Base-by-base conservation (phyloP, 108 stramenopile genomes). In the Skeletonema marinoi region DNA sequence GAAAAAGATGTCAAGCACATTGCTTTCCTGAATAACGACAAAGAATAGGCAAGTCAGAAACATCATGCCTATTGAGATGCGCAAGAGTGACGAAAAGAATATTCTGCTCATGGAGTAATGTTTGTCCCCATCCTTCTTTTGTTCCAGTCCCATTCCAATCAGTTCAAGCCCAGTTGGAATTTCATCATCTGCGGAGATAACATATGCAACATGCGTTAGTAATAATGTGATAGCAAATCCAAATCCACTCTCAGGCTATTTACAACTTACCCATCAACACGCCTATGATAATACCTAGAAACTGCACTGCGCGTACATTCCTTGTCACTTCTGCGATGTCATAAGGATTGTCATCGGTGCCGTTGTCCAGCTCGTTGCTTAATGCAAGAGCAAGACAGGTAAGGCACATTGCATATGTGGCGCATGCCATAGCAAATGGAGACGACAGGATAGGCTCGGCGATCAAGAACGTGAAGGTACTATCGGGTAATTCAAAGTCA, bases 401-500 rank as follows among this genome's bases (percentile, higher is more conserved):
- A 58, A 76, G 54, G 17, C 25, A 29, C 12, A 82, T 32, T 0
- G 58, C 36, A 32, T 31, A 65, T n/a, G 70, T 64, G 3, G 71
- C 21, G 7, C 71, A 33, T 4, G 70, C 81, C n/a, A 66, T 25
- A 9, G 32, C 25, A 50, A 82, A 82, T 3, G 70, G 60, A 11
- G 68, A 29, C 30, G 81, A 82, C 16, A 51, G 33, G 17, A 82
- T 38, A 0, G 56, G 6, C 13, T 66, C 56, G 0, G 81, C 68
- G 16, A 64, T 69, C 33, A 82, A 48, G 8, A 82, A 66, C 6
- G 74, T 82, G 58, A 48, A 82, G 3, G 81, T 80, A 59, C 73
- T 74, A 7, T 73, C 73, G 4, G 79, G 79, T 11, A 80, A 6
- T 60, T 73, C 62, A 36, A 62, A 79, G 14, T 51, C 12, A 10